Evolutionary conservation across 192 early-diverging fungal genomes (phyloP).

Genomic region (Spinellus fusiger): DNA sequence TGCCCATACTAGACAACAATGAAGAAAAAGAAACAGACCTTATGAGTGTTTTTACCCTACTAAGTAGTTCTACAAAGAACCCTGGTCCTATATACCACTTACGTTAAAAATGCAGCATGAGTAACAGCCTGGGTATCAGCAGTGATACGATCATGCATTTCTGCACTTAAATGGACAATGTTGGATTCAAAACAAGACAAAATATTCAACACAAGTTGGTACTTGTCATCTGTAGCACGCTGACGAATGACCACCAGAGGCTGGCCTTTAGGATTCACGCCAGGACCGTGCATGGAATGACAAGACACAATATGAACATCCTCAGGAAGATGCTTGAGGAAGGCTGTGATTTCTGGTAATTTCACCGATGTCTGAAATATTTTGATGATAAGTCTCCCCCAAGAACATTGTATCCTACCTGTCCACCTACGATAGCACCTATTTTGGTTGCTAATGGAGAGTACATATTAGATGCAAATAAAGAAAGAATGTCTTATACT

Average conservation of each 20-base stretch:
- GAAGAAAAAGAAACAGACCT: background rate
- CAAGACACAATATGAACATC: slow-evolving; percentile 95
- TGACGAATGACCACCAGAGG: slow-evolving; percentile 83
- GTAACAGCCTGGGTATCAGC: slow-evolving; percentile 98
- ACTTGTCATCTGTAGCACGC: slow-evolving; percentile 54
- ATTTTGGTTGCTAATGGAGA: slow-evolving; percentile 66
- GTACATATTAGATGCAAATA: background rate
- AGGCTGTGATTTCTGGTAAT: slow-evolving; percentile 86
- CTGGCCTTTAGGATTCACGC: slow-evolving; percentile 74
- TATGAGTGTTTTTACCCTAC: background rate
- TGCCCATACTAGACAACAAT: slow-evolving; percentile 84
- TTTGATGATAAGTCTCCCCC: background rate
- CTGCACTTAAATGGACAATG: slow-evolving; percentile 69
- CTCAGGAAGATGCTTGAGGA: slow-evolving; percentile 75
- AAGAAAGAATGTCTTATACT: background rate
- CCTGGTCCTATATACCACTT: background rate
- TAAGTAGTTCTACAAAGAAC: background rate
- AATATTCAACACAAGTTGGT: slow-evolving; percentile 54
- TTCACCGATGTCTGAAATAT: slow-evolving; percentile 84
- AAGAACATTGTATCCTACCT: slow-evolving; percentile 33
- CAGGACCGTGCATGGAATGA: slow-evolving; percentile 95
- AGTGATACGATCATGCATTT: slow-evolving; percentile 93
- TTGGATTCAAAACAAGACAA: slow-evolving; percentile 74
- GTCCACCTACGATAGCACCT: slow-evolving; percentile 84
- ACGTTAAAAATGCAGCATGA: slow-evolving; percentile 88